Conservation (phyloP, 139 green algal species). For the Tetraselmis chui region DNA sequence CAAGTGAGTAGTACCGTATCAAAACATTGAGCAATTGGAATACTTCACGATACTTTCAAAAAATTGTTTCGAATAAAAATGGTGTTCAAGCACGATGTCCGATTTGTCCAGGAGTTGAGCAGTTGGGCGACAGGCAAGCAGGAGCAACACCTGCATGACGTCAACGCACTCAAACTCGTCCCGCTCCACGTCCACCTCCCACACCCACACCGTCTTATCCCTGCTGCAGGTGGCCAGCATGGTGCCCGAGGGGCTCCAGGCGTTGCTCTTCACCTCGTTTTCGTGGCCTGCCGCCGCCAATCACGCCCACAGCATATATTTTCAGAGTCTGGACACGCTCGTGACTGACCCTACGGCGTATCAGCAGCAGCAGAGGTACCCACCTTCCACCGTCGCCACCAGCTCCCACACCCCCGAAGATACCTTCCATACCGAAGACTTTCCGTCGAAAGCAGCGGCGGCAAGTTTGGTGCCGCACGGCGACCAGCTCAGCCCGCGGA, state of each 20-base stretch:
- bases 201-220: constrained; percentile 95
- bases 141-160: constrained; percentile 69
- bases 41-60: background rate
- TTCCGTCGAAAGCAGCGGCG: constrained; percentile 85
- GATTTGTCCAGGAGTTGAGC: background rate
- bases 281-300: constrained; percentile 58
- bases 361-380: no score
- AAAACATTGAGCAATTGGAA: background rate
- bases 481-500: constrained; percentile 74
- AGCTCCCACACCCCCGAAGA: background rate
- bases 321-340: no score
- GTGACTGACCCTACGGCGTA: no score
- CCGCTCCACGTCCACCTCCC: constrained; percentile 65
- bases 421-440: constrained; percentile 67
- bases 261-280: constrained; percentile 90
- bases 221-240: constrained; percentile 87
- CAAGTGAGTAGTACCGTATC: background rate
- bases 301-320: no score
- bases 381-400: background rate
- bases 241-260: constrained; percentile 66
- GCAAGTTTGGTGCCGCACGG: constrained; percentile 68
- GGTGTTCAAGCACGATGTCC: no score
- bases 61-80: background rate
- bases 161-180: constrained; percentile 93
- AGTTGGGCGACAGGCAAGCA: background rate